Conservation (phyloP, 2,329 filamentous ascomycete genomes). For the Waltergamsia citrina region DNA sequence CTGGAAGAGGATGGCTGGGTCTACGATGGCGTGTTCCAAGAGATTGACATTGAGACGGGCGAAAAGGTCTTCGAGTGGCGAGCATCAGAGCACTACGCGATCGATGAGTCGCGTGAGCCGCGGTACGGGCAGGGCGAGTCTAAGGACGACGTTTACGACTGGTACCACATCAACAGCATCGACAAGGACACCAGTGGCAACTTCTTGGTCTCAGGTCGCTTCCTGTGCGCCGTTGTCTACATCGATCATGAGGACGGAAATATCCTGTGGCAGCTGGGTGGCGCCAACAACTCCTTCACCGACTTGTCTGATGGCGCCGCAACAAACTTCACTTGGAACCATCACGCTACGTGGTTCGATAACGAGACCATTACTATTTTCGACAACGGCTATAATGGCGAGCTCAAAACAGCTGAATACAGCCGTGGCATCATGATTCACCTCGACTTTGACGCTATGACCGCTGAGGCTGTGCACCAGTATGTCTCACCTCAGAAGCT, state of each 20-base stretch:
- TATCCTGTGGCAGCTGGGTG: slow-evolving; percentile 44
- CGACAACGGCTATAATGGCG: slow-evolving; percentile 12
- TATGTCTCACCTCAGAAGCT: slow-evolving; percentile 36
- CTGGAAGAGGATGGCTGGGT: slow-evolving; percentile 12
- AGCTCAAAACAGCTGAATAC: neutral
- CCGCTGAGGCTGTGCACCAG: slow-evolving; percentile 23
- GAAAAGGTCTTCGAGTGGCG: slow-evolving; percentile 38
- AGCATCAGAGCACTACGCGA: slow-evolving; percentile 17
- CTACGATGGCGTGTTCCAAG: slow-evolving; percentile 26
- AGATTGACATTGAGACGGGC: slow-evolving; percentile 40
- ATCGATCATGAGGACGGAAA: slow-evolving; percentile 33
- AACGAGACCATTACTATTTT: slow-evolving; percentile 39
- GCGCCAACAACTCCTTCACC: slow-evolving; percentile 28
- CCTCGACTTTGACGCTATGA: slow-evolving; percentile 11
- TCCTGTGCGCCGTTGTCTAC: slow-evolving; percentile 34
- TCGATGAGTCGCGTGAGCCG: slow-evolving; percentile 8
- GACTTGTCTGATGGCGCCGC: slow-evolving; percentile 21
- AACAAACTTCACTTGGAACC: slow-evolving; percentile 27
- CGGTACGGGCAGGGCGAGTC: slow-evolving; percentile 5
- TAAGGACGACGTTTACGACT: slow-evolving; percentile 32
- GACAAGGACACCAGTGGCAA: slow-evolving; percentile 39
- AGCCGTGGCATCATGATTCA: slow-evolving; percentile 14
- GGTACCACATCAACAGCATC: slow-evolving; percentile 47
- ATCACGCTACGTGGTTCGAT: slow-evolving; percentile 38
- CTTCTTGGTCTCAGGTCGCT: slow-evolving; percentile 44